A percentile compares a stretch with the other conserved stretches of the same genome.
Evolutionary conservation across 179 eudicot species (phyloP).

Genomic region (Silene vulgaris): DNA sequence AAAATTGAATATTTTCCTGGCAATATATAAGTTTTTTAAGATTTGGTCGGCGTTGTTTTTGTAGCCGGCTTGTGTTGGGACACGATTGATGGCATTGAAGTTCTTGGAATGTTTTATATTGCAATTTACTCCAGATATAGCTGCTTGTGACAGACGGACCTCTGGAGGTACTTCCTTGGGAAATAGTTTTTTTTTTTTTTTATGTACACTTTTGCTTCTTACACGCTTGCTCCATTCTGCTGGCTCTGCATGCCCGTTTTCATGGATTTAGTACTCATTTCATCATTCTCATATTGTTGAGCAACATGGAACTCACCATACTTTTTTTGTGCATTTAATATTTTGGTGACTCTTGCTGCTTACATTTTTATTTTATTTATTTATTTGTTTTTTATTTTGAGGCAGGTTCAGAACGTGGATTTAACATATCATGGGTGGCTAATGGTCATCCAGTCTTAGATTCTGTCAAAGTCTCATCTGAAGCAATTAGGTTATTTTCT

Average conservation of each 20-base stretch:
- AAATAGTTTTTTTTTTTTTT: neutral
- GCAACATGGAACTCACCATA: slow-evolving; percentile 1
- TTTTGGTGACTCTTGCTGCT: no score
- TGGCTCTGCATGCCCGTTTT: neutral
- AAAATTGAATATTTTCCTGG: neutral
- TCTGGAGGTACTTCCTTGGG: slow-evolving; percentile 51
- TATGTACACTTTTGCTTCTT: neutral
- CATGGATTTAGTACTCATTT: neutral
- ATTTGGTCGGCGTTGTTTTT: slow-evolving; percentile 26
- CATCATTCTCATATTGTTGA: neutral
- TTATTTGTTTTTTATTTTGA: neutral
- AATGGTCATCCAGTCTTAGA: slow-evolving; percentile 75
- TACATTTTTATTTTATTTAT: neutral
- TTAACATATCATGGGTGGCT: slow-evolving; percentile 64
- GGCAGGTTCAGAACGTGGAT: slow-evolving; percentile 37
- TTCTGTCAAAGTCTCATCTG: slow-evolving; percentile 47
- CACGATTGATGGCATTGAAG: slow-evolving; percentile 70
- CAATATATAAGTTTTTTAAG: neutral
- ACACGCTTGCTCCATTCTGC: neutral
- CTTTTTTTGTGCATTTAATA: slow-evolving; percentile 6
- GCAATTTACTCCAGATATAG: slow-evolving; percentile 54
- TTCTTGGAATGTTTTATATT: slow-evolving; percentile 68
- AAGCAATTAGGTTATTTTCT: slow-evolving; percentile 49
- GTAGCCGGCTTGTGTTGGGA: slow-evolving; percentile 59
- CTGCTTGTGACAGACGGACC: slow-evolving; percentile 35